Conservation (phyloP, 1,284 basidiomycete species). For the Porogramme epimiltina region DNA sequence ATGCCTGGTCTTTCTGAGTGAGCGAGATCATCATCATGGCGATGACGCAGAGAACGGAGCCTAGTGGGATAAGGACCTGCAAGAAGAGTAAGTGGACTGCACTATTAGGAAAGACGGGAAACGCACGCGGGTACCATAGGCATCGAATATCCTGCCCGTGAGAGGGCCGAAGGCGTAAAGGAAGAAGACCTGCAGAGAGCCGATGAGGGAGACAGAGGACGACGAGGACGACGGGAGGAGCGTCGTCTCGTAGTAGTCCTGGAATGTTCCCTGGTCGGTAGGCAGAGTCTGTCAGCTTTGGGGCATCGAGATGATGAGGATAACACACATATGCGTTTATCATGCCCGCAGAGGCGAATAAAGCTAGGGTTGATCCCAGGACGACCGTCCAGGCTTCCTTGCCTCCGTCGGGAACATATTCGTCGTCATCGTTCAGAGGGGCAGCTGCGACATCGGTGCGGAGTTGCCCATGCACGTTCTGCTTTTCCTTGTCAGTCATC, state of each 20-base stretch:
- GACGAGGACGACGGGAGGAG: constrained; percentile 19
- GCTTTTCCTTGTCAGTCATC: too few relatives aligned
- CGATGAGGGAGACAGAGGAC: constrained; percentile 41
- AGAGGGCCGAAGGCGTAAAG: constrained; percentile 37
- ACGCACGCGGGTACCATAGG: constrained; percentile 27
- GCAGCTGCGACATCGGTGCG: neutral
- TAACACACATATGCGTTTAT: constrained; percentile 20
- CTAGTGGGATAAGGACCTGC: constrained; percentile 34
- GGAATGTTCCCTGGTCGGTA: constrained; percentile 17
- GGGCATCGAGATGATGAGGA: neutral
- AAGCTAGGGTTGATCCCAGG: constrained; percentile 15
- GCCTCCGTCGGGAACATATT: constrained; percentile 18
- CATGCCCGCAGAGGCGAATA: constrained; percentile 22
- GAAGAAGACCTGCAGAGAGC: constrained; percentile 44
- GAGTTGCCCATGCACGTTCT: too few relatives aligned
- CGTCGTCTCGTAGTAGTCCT: constrained; percentile 21
- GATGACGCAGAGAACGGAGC: constrained; percentile 33
- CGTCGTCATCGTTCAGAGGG: neutral
- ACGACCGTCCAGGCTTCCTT: constrained; percentile 19
- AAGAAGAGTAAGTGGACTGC: neutral
- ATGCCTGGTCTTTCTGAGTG: constrained; percentile 32
- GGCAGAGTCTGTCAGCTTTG: neutral
- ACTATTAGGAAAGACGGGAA: neutral
- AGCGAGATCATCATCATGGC: constrained; percentile 38
- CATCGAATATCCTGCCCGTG: constrained; percentile 40